A percentile compares a stretch with the other conserved stretches of the same genome.
Evolutionary conservation across 2,329 filamentous ascomycete species (phyloP).

Genomic region (Apiospora koreana): DNA sequence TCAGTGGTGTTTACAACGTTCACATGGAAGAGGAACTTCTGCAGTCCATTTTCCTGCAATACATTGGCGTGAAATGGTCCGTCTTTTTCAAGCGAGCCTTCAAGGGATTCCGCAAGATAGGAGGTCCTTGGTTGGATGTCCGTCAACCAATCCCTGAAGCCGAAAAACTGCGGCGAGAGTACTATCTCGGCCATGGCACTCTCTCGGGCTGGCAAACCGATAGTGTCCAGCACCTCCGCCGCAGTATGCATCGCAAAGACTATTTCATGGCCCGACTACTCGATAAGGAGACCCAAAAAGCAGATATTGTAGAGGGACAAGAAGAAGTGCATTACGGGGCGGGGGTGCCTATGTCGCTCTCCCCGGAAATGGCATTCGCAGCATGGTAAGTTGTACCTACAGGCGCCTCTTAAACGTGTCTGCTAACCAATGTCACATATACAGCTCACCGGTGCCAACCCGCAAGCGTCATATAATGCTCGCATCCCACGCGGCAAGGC

Average conservation of each 20-base stretch:
- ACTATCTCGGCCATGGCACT: slow-evolving; percentile 37
- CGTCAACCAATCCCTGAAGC: slow-evolving; percentile 10
- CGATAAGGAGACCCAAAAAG: slow-evolving; percentile 27
- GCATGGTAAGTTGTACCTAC: neutral
- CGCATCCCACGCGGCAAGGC: neutral
- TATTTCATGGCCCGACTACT: slow-evolving; percentile 50
- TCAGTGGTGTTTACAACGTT: slow-evolving; percentile 50
- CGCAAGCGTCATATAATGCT: neutral
- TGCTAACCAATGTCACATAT: neutral
- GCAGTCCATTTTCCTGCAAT: slow-evolving; percentile 53
- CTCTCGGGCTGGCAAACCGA: neutral
- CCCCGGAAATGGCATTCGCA: too few relatives aligned
- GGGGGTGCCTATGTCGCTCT: too few relatives aligned
- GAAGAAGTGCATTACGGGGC: slow-evolving; percentile 35
- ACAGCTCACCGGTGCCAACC: neutral
- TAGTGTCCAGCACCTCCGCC: slow-evolving; percentile 33
- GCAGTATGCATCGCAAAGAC: slow-evolving; percentile 34
- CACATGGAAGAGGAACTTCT: slow-evolving; percentile 54
- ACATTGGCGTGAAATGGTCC: slow-evolving; percentile 49
- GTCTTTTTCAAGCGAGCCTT: slow-evolving; percentile 43
- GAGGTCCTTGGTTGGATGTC: slow-evolving; percentile 36
- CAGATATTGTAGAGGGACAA: slow-evolving; percentile 34
- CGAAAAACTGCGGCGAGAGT: slow-evolving; percentile 31
- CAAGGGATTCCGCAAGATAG: slow-evolving; percentile 28
- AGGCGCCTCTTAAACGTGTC: neutral